Evolutionary conservation across 2,329 filamentous ascomycete genomes (phyloP), one percentile per base, ranked within the genome.

Genomic region (Aspergillus calidoustus): DNA sequence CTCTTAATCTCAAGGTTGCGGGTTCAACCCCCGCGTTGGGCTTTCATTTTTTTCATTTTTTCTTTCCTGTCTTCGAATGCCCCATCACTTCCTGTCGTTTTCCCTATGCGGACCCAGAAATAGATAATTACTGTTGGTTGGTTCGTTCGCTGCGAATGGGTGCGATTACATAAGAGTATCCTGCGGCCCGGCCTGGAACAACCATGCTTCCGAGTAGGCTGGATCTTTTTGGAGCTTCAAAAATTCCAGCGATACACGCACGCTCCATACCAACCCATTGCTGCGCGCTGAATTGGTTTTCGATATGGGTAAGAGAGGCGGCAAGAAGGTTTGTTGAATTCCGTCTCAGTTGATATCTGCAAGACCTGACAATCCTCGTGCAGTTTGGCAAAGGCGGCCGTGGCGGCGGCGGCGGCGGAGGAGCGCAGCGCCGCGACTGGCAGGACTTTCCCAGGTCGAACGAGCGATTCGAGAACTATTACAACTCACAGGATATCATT

Each of bases 381-480:
- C 72, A 81, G 67, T 78, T 80, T 67, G 78, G 78, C 58, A 77
- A 77, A 68, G 77, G 81, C 63, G 78, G 80, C 68, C 80, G 34
- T 41, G 34, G 34, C 3, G 78, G 80, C 68, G 80, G 81, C 64
- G 80, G 81, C 64, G 72, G 75, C 64, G 72, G 73, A 63, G 71
- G 71, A 58, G 72, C 75, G 54, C 71, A 73, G 64, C 78, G 80
- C 63, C 69, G 71, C 59, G 80, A 80, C 65, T 89, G 87, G 74
- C 80, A 84, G 19, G 84, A 89, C 44, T 83, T 96, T 58, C 79
- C 83, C 69, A 95, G 93, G 81, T 81, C 88, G 70, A 97, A 99
- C 79, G 89, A 91, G 74, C 89, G 89, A 71, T 90, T 96, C 66
- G 90, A 98, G 80, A 83, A 84, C 66, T 98, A 91, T 81, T 99